phyloP scores from a whole-genome alignment of 257 asterid species.

The Catharanthus roseus region DNA sequence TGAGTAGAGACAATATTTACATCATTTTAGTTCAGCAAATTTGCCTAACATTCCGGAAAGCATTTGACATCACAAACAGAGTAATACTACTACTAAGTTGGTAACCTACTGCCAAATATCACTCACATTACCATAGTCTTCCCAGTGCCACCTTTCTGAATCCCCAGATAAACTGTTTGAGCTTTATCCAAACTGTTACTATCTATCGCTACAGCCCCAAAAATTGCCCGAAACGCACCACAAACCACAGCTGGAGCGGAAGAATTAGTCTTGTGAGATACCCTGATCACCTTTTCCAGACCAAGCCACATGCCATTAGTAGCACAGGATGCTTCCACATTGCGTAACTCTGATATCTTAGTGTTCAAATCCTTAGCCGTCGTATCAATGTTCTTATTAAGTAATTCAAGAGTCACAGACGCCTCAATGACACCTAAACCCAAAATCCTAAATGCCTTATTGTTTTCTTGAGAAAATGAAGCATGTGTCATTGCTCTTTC shows the following conservation, averaged over 20 bases:
- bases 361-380: slow-evolving; percentile 51
- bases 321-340: slow-evolving; percentile 51
- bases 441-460: slow-evolving; percentile 59
- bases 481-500: slow-evolving; percentile 75
- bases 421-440: slow-evolving; percentile 51
- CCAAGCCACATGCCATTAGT: slow-evolving; percentile 49
- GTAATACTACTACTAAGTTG: not conserved
- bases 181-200: slow-evolving; percentile 49
- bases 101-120: not conserved
- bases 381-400: slow-evolving; percentile 39
- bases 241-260: slow-evolving; percentile 63
- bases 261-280: slow-evolving; percentile 48
- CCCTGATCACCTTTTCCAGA: slow-evolving; percentile 61
- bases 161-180: slow-evolving; percentile 28
- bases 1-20: not conserved
- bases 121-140: slow-evolving; percentile 37
- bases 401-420: slow-evolving; percentile 32
- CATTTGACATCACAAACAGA: not conserved
- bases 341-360: slow-evolving; percentile 32
- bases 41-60: not conserved
- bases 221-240: slow-evolving; percentile 69
- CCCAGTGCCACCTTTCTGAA: slow-evolving; percentile 27
- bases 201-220: slow-evolving; percentile 71
- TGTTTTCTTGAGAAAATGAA: slow-evolving; percentile 75
- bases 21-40: not conserved